phyloP scores from a whole-genome alignment of 1,139 yeast genomes.

The Dujonia santamariae region DNA sequence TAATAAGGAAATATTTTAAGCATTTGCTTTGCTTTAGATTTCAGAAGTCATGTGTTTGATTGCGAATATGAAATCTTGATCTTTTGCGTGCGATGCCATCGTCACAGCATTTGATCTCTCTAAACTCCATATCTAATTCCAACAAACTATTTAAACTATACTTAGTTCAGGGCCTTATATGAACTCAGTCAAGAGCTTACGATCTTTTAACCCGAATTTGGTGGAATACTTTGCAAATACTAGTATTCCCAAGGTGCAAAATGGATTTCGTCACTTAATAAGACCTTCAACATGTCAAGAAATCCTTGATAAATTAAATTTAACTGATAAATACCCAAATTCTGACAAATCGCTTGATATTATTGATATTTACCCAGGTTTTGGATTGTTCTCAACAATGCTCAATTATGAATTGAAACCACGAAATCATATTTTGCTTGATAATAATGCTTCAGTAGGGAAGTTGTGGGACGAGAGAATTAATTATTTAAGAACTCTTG shows the following conservation, averaged over 20 bases:
- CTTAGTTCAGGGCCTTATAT: no score
- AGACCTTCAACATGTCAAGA: conserved; percentile 29
- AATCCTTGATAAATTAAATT: conserved; percentile 41
- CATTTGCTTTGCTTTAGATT: no score
- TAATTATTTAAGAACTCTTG: conserved; percentile 19
- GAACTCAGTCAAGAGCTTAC: conserved; percentile 2
- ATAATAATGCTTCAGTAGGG: conserved; percentile 41
- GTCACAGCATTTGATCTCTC: no score
- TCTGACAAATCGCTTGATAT: conserved; percentile 47
- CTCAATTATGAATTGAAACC: conserved; percentile 59
- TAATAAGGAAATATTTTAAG: no score
- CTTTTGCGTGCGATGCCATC: no score
- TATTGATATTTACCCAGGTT: conserved; percentile 62
- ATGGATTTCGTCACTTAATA: conserved; percentile 17
- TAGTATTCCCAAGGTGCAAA: conserved; percentile 19
- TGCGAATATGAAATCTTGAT: no score
- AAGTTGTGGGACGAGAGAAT: conserved; percentile 25
- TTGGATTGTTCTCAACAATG: conserved; percentile 51
- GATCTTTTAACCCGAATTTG: conserved; percentile 34
- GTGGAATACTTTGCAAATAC: conserved; percentile 16
- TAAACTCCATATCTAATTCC: no score
- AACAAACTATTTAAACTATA: no score
- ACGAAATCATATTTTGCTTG: conserved; percentile 56
- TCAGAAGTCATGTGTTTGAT: no score
- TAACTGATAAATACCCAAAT: conserved; percentile 40